These are phyloP conservation scores for Chlorella sp. DNA, from an alignment of 139 green algal species.

Conservation along the genomic window DNA sequence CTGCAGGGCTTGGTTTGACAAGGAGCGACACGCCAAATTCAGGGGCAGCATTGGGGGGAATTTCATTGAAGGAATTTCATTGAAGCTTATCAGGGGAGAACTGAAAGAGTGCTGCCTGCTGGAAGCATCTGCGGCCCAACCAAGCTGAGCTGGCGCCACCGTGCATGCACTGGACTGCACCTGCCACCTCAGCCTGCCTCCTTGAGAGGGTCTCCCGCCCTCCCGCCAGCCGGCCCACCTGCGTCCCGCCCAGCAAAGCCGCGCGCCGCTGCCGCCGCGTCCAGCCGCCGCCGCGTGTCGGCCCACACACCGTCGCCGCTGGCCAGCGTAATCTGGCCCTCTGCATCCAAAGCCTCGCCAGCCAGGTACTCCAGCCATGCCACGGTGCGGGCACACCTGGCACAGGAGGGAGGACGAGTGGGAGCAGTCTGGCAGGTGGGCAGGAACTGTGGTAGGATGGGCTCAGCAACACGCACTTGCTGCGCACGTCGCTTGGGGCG, in stretches of 20 bases:
- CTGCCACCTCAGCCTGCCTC: too few relatives aligned
- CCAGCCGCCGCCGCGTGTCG: conserved; percentile 59
- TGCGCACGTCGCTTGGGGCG: not conserved
- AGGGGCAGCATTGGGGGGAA: too few relatives aligned
- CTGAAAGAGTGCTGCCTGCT: too few relatives aligned
- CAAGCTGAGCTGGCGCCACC: not conserved
- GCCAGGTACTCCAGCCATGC: conserved; percentile 75
- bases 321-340: conserved; percentile 38
- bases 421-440: not conserved
- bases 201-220: too few relatives aligned
- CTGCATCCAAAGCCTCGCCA: conserved; percentile 48
- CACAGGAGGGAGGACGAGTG: not conserved
- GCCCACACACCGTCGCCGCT: conserved; percentile 72
- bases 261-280: conserved; percentile 17
- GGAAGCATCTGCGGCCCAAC: too few relatives aligned
- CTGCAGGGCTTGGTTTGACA: not conserved
- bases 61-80: too few relatives aligned
- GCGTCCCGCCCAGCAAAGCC: conserved; percentile 22
- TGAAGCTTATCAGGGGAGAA: too few relatives aligned
- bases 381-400: conserved; percentile 68
- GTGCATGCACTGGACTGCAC: too few relatives aligned
- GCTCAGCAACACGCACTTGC: not conserved
- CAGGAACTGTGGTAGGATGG: not conserved
- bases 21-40: too few relatives aligned
- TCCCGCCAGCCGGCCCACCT: not conserved